phyloP scores from a whole-genome alignment of 1,284 basidiomycete genomes.

The Fomitopsis schrenkii region DNA sequence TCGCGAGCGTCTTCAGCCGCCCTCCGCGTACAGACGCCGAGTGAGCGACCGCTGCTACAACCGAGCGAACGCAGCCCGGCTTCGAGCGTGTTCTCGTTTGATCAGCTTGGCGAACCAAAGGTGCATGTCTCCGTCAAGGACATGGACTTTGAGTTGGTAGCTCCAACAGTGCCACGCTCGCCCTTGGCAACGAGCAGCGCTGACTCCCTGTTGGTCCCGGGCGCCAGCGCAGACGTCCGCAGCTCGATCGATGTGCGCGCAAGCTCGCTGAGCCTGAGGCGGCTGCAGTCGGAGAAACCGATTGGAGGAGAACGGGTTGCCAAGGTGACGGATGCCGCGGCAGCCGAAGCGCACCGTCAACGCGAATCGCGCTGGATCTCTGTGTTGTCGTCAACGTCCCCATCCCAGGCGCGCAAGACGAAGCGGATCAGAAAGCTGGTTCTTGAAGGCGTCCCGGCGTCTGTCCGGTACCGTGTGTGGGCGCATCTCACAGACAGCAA shows the following conservation, averaged over 20 bases:
- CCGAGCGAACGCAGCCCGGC: constrained; percentile 19
- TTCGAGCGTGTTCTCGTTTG: constrained; percentile 35
- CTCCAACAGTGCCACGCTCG: constrained; percentile 47
- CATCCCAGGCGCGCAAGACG: constrained; percentile 68
- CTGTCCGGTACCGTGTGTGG: constrained; percentile 85
- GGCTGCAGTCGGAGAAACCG: not conserved
- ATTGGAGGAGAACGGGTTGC: constrained; percentile 1
- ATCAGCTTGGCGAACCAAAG: constrained; percentile 32
- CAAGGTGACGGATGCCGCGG: constrained; percentile 10
- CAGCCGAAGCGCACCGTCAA: constrained; percentile 67
- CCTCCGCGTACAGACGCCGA: not conserved
- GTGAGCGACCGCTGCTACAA: not conserved
- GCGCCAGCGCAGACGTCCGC: constrained; percentile 34
- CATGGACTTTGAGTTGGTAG: constrained; percentile 75
- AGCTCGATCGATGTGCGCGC: constrained; percentile 39
- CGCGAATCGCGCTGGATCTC: constrained; percentile 75
- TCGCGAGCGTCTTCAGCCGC: constrained; percentile 1
- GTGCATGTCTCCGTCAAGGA: constrained; percentile 64
- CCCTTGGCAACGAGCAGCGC: constrained; percentile 43
- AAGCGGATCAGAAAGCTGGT: constrained; percentile 84
- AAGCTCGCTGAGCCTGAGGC: constrained; percentile 3
- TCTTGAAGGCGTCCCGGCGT: constrained; percentile 79
- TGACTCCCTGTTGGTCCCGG: constrained; percentile 41
- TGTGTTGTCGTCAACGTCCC: constrained; percentile 57
- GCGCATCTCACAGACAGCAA: constrained; percentile 75